Base-by-base conservation (phyloP, 2,329 filamentous ascomycete genomes). In the Ceratocystis colombiana region DNA sequence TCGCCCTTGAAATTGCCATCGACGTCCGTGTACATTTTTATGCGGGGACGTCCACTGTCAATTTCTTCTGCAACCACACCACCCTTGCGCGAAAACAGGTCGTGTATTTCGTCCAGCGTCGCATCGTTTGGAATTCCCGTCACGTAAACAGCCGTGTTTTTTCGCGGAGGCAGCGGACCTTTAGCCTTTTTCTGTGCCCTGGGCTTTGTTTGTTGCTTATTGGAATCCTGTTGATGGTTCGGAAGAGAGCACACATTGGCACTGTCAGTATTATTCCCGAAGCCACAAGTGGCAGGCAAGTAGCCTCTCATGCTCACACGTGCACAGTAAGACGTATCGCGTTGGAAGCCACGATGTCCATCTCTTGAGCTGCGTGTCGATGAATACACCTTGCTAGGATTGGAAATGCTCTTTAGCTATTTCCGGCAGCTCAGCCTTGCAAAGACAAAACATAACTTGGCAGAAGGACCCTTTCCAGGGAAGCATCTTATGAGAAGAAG, bases 21-120 rank as follows among this genome's bases (percentile, higher is more conserved):
- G 1, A 88, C 84, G 73, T 96, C 87, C 22, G 80, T 84, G 77
- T 99, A 99, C 75, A 99, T 84, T 77, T 96, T 97, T 76, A 99
- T 93, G 46, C 94, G 87, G 57, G 90, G 90, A 59, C 86, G 84
- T 66, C 90, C 89, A 72, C 86, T 91, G 72, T 96, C 92, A 70
- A 96, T 92, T 76, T 96, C 89, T 76, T 97, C 92, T 62, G 93
- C 90, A 70, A 99, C 92, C 70, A 97, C 88, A 68, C 92, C 92
- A 72, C 84, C 95, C 74, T 90, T 93, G 69, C 82, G 79, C 62
- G 87, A 90, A 78, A 99, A 99, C 33, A 89, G 80, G 28, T 90
- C 84, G 70, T 88, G 82, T 17, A 99, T 85, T 77, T 99, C 94
- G 37, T 88, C 84, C 53, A 87, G 79, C 0, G 88, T 89, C 55